Evolutionary conservation across 2,329 filamentous ascomycete species (phyloP).

Genomic region (Fusarium paranaense): DNA sequence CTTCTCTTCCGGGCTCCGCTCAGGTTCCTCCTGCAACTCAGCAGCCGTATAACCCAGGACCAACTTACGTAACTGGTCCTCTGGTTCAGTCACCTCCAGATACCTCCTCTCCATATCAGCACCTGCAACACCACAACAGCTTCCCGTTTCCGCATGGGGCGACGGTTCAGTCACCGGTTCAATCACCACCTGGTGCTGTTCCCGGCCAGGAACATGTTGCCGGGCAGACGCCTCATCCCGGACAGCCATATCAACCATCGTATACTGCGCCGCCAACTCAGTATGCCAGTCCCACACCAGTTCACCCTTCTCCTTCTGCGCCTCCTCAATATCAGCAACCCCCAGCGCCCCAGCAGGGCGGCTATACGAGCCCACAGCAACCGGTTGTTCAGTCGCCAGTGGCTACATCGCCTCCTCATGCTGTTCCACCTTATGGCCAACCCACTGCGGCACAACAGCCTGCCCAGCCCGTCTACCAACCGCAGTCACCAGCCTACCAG

Average conservation of each 20-base stretch:
- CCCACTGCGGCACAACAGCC: background rate
- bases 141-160: background rate
- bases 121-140: background rate
- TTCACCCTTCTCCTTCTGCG: background rate
- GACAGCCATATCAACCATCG: slow-evolving; percentile 10
- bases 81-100: background rate
- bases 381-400: background rate
- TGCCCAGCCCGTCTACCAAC: background rate
- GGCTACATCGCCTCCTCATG: background rate
- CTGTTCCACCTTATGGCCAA: background rate
- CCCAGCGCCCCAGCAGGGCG: background rate
- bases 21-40: background rate
- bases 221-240: background rate
- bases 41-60: background rate
- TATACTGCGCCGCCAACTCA: background rate
- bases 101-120: background rate
- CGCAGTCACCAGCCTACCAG: background rate
- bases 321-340: background rate
- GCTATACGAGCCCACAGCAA: background rate
- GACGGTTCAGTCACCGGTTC: background rate
- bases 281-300: background rate
- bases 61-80: background rate
- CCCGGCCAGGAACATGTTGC: background rate
- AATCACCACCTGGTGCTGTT: background rate
- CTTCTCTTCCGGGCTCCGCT: background rate